Evolutionary conservation across 805 yeast species (phyloP).

Genomic region (Metschnikowia hibisci): DNA sequence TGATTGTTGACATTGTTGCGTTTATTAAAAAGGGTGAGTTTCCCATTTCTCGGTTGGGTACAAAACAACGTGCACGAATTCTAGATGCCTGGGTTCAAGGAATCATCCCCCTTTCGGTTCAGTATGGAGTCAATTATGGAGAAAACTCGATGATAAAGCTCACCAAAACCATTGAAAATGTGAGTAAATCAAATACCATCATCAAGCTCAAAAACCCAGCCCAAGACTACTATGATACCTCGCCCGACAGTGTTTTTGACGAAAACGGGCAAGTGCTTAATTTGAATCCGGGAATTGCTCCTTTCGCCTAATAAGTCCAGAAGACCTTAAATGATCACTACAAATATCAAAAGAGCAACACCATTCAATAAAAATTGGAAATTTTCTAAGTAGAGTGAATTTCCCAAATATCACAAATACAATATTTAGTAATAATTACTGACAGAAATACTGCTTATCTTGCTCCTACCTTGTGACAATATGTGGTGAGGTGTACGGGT

Average conservation of each 20-base stretch:
- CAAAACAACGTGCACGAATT: slow-evolving; percentile 70
- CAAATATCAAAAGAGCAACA: no score
- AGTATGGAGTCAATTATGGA: slow-evolving; percentile 58
- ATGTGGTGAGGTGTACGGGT: slow-evolving; percentile 3
- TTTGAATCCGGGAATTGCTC: slow-evolving; percentile 22
- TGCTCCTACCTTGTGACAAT: no score
- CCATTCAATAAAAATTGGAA: no score
- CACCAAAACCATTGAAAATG: slow-evolving; percentile 50
- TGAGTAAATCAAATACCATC: slow-evolving; percentile 36
- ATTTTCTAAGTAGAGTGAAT: no score
- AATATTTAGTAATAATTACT: neutral
- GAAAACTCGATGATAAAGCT: slow-evolving; percentile 58
- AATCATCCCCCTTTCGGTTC: slow-evolving; percentile 38
- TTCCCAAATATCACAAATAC: no score
- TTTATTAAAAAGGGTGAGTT: slow-evolving; percentile 63
- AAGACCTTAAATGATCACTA: no score
- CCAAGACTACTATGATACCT: slow-evolving; percentile 34
- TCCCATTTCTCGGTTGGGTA: slow-evolving; percentile 68
- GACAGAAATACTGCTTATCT: neutral
- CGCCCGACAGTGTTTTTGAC: slow-evolving; percentile 30
- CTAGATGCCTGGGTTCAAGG: slow-evolving; percentile 52
- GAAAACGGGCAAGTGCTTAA: slow-evolving; percentile 28
- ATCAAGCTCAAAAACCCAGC: slow-evolving; percentile 43
- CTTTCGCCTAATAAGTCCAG: neutral
- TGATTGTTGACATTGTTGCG: slow-evolving; percentile 78